Conservation (phyloP, 2,329 filamentous ascomycete species). For the Capronia epimyces region DNA sequence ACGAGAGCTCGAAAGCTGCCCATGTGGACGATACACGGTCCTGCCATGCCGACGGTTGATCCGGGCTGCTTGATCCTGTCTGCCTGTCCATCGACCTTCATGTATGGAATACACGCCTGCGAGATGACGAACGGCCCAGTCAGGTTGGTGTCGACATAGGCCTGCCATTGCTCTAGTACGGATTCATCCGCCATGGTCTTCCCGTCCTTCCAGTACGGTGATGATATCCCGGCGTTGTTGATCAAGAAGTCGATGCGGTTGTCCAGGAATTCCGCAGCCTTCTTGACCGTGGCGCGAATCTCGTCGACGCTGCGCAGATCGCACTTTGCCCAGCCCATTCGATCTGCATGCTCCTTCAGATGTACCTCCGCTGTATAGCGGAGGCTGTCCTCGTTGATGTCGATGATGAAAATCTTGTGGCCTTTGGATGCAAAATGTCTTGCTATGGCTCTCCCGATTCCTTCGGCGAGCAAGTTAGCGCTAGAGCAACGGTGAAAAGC, state of each 20-base stretch:
- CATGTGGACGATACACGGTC: slow-evolving; percentile 45
- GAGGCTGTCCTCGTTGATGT: slow-evolving; percentile 41
- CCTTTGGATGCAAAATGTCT: slow-evolving; percentile 40
- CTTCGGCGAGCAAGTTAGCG: slow-evolving; percentile 19
- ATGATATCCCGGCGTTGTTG: slow-evolving; percentile 38
- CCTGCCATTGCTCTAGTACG: slow-evolving; percentile 44
- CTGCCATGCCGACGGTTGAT: slow-evolving; percentile 29
- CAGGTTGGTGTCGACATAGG: slow-evolving; percentile 46
- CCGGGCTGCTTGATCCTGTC: slow-evolving; percentile 24
- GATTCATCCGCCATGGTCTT: slow-evolving; percentile 44
- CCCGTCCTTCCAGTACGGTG: slow-evolving; percentile 40
- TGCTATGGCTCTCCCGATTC: slow-evolving; percentile 44
- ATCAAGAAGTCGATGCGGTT: slow-evolving; percentile 39
- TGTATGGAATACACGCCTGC: slow-evolving; percentile 46
- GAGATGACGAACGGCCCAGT: slow-evolving; percentile 44
- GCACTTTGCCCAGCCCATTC: slow-evolving; percentile 38
- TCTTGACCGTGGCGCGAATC: slow-evolving; percentile 36
- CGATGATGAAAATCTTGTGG: slow-evolving; percentile 44
- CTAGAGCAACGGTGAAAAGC: neutral
- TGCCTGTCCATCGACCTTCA: slow-evolving; percentile 34
- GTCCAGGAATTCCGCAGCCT: slow-evolving; percentile 36
- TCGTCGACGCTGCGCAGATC: slow-evolving; percentile 39
- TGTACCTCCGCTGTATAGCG: slow-evolving; percentile 34
- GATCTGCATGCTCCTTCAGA: slow-evolving; percentile 31
- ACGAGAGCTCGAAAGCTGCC: slow-evolving; percentile 45